phyloP scores from a whole-genome alignment of 768 basidiomycete species.

The Tricholoma terreum region DNA sequence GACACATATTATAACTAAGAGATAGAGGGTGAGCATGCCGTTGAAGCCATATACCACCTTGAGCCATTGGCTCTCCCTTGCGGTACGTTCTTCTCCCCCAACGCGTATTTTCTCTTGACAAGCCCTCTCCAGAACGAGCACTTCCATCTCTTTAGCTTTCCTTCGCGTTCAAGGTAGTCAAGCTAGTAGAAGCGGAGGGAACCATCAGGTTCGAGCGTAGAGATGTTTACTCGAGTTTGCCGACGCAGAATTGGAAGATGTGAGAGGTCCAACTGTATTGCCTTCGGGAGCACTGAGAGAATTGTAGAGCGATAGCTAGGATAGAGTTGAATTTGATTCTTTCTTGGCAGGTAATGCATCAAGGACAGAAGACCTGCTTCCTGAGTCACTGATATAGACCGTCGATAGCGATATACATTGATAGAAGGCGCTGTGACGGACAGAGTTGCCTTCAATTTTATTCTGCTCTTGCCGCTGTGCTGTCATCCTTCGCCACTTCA shows the following conservation, averaged over 20 bases:
- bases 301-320: slow-evolving; percentile 79
- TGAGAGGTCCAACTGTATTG: slow-evolving; percentile 62
- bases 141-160: no score
- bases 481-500: no score
- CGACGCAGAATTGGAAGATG: no score
- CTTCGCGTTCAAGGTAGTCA: slow-evolving; percentile 84
- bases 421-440: slow-evolving; percentile 61
- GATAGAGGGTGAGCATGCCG: slow-evolving; percentile 45
- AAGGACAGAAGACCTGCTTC: slow-evolving; percentile 89
- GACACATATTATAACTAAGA: not conserved
- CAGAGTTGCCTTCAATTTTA: slow-evolving; percentile 47
- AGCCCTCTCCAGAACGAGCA: no score
- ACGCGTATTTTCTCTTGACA: no score
- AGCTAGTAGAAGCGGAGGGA: slow-evolving; percentile 87
- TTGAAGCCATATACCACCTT: slow-evolving; percentile 89
- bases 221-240: no score
- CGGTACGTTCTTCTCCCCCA: no score
- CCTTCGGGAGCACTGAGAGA: slow-evolving; percentile 56
- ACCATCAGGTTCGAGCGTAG: slow-evolving; percentile 81
- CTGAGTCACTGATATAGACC: no score
- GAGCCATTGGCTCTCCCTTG: no score
- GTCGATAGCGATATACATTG: no score
- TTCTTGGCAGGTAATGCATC: slow-evolving; percentile 41
- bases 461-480: no score
- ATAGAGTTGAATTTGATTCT: slow-evolving; percentile 46